Conservation (phyloP, 371 early-diverging fungal genomes). For the Dichotomocladium elegans region DNA sequence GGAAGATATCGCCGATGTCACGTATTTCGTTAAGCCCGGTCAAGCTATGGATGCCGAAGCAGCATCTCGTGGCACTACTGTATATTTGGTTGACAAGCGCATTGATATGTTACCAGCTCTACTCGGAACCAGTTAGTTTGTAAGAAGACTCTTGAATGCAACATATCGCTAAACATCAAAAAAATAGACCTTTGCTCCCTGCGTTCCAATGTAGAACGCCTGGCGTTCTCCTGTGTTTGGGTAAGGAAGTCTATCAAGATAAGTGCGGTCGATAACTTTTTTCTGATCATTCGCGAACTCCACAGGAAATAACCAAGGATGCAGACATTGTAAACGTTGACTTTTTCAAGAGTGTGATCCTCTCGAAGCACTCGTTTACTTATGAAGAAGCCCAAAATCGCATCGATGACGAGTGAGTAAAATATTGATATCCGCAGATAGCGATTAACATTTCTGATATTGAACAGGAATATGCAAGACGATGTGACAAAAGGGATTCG, state of each 20-base stretch:
- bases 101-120: slow-evolving; percentile 96
- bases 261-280: slow-evolving; percentile 1
- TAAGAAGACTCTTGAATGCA: not conserved
- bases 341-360: slow-evolving; percentile 90
- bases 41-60: slow-evolving; percentile 90
- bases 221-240: slow-evolving; percentile 86
- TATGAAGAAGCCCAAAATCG: slow-evolving; percentile 97
- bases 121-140: slow-evolving; percentile 72
- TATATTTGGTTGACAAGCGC: slow-evolving; percentile 93
- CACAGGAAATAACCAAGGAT: slow-evolving; percentile 61
- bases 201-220: slow-evolving; percentile 84
- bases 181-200: slow-evolving; percentile 89
- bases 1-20: slow-evolving; percentile 96
- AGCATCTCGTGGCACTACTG: slow-evolving; percentile 87
- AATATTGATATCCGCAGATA: no score
- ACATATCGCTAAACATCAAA: not conserved
- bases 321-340: slow-evolving; percentile 74
- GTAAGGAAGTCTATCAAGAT: slow-evolving; percentile 21
- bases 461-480: slow-evolving; percentile 65
- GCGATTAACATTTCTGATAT: no score
- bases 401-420: slow-evolving; percentile 76
- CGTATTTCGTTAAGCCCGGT: slow-evolving; percentile 88
- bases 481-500: slow-evolving; percentile 82
- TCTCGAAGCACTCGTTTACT: slow-evolving; percentile 90
- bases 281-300: slow-evolving; percentile 9